Evolutionary conservation across 495 filamentous ascomycete genomes (phyloP).

Genomic region (Aspergillus biplanus): DNA sequence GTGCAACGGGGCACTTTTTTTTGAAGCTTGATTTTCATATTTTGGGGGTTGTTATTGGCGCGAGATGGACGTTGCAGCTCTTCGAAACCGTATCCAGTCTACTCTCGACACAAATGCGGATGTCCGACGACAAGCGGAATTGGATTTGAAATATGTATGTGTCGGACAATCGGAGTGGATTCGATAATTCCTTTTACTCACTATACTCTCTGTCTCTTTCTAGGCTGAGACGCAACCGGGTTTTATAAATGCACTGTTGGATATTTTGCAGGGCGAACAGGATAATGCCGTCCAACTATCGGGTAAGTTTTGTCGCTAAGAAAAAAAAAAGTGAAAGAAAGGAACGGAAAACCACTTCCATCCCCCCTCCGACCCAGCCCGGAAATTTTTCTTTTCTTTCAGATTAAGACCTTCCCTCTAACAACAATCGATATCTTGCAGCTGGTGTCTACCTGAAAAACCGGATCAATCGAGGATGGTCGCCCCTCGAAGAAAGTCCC

Average conservation of each 20-base stretch:
- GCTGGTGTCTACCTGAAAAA: conserved; percentile 98
- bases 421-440: conserved; percentile 42
- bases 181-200: conserved; percentile 7
- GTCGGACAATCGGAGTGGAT: conserved; percentile 23
- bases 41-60: conserved; percentile 41
- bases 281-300: conserved; percentile 82
- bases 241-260: conserved; percentile 87
- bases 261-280: conserved; percentile 87
- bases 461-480: conserved; percentile 89
- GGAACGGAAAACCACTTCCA: background rate
- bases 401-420: background rate
- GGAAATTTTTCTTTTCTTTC: background rate
- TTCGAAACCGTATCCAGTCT: conserved; percentile 85
- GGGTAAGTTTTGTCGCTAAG: conserved; percentile 56
- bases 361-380: background rate
- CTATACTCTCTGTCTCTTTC: conserved; percentile 16
- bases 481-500: conserved; percentile 67
- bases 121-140: conserved; percentile 80
- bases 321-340: background rate
- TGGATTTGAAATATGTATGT: conserved; percentile 91
- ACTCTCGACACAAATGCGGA: conserved; percentile 87
- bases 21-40: conserved; percentile 35
- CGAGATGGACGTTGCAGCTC: conserved; percentile 83
- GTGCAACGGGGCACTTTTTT: conserved; percentile 29
- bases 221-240: conserved; percentile 91